Evolutionary conservation across 2,329 filamentous ascomycete species (phyloP).

Genomic region (Didymella exigua): DNA sequence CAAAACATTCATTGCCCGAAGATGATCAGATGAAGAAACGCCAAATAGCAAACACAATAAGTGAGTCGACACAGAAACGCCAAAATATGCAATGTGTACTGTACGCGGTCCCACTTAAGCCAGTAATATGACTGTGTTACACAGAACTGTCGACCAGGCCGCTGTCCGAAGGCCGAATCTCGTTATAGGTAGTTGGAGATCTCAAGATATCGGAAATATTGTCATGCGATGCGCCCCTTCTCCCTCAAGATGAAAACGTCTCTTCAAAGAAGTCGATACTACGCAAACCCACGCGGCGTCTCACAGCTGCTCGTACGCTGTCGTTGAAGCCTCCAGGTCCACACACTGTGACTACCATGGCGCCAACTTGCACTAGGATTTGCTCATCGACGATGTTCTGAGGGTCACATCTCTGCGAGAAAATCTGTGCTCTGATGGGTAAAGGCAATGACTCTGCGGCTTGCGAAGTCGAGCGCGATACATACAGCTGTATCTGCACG

Average conservation of each 20-base stretch:
- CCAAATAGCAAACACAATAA: background rate
- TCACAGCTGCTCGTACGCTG: constrained; percentile 70
- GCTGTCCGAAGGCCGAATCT: background rate
- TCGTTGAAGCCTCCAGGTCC: constrained; percentile 73
- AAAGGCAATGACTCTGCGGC: constrained; percentile 65
- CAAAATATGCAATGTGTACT: background rate
- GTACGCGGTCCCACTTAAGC: background rate
- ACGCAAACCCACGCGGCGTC: constrained; percentile 64
- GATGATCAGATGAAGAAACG: background rate
- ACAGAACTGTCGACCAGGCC: background rate
- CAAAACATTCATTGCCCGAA: background rate
- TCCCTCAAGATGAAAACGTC: constrained; percentile 62
- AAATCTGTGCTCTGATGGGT: constrained; percentile 71
- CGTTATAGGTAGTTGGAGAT: background rate
- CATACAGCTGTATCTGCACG: constrained; percentile 82
- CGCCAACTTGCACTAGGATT: constrained; percentile 76
- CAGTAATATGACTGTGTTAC: background rate
- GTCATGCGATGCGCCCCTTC: background rate
- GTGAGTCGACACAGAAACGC: background rate
- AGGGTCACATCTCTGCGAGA: constrained; percentile 80
- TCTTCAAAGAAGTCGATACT: constrained; percentile 78
- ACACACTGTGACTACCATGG: constrained; percentile 83
- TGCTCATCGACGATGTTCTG: constrained; percentile 75
- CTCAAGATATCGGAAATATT: background rate
- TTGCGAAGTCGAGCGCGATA: constrained; percentile 80